Percentiles rank a stretch among this genome's conserved stretches.
Conservation (phyloP, 2,329 filamentous ascomycete species). For the Sarocladiaceae sp. region DNA sequence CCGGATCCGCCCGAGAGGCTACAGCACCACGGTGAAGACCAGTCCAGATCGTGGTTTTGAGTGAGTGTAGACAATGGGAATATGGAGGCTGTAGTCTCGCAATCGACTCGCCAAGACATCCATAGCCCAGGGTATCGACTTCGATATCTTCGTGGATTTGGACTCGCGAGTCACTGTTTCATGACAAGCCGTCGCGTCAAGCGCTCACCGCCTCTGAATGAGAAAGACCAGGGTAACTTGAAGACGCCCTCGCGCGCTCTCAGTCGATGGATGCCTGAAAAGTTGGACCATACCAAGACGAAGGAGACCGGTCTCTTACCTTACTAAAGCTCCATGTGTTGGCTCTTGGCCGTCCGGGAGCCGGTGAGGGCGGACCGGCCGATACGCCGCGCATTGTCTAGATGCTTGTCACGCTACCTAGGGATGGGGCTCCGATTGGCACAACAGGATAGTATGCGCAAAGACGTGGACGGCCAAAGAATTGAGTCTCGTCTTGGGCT, state of each 20-base stretch:
- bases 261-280: background rate
- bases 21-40: no score
- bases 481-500: no score
- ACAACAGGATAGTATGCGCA: no score
- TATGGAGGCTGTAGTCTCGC: no score
- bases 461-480: no score
- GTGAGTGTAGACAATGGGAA: no score
- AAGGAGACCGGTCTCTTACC: constrained; percentile 20
- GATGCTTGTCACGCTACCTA: constrained; percentile 9
- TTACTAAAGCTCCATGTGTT: constrained; percentile 37
- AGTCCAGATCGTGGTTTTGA: no score
- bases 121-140: background rate
- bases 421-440: background rate
- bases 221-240: background rate
- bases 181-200: background rate
- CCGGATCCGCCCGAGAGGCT: constrained; percentile 6
- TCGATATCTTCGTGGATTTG: no score
- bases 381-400: constrained; percentile 29
- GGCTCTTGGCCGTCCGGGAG: constrained; percentile 23
- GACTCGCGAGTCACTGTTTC: no score
- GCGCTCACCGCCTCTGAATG: background rate
- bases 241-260: background rate
- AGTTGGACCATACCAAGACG: constrained; percentile 6
- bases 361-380: constrained; percentile 27
- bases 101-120: no score